Conservation (phyloP, 345 rosid species). For the Ceriops decandra region DNA sequence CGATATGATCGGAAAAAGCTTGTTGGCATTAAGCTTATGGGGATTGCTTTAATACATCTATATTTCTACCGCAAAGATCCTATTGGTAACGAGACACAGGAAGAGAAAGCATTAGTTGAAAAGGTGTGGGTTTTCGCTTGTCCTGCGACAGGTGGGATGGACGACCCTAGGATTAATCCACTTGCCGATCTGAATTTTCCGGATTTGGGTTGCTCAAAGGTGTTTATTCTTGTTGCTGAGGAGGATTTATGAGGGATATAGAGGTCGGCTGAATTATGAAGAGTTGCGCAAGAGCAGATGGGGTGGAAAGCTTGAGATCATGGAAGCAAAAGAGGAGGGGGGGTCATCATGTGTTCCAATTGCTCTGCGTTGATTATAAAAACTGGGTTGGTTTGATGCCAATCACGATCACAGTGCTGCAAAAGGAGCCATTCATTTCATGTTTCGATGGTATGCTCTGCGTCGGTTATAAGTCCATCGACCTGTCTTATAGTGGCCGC, state of each 20-base stretch:
- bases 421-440: too few species aligned
- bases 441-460: too few species aligned
- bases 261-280: not conserved
- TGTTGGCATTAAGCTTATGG: not conserved
- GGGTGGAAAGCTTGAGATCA: slow-evolving; percentile 8
- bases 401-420: too few species aligned
- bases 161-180: slow-evolving; percentile 40
- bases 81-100: not conserved
- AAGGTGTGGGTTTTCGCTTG: slow-evolving; percentile 18
- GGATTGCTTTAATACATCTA: slow-evolving; percentile 14
- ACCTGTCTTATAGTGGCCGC: too few species aligned
- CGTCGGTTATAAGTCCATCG: too few species aligned
- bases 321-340: slow-evolving; percentile 2
- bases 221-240: slow-evolving; percentile 5
- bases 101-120: too few species aligned
- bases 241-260: not conserved
- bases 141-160: slow-evolving; percentile 27
- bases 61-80: slow-evolving; percentile 36
- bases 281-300: slow-evolving; percentile 3
- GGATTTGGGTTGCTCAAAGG: not conserved
- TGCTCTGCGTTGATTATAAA: not conserved
- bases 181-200: slow-evolving; percentile 4
- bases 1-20: not conserved
- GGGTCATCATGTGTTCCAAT: slow-evolving; percentile 2
- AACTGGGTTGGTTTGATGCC: too few species aligned